Evolutionary conservation across 176 grass and related monocot genomes (phyloP), one percentile per base, ranked within the genome.

Genomic region (Cenchrus purpureus): DNA sequence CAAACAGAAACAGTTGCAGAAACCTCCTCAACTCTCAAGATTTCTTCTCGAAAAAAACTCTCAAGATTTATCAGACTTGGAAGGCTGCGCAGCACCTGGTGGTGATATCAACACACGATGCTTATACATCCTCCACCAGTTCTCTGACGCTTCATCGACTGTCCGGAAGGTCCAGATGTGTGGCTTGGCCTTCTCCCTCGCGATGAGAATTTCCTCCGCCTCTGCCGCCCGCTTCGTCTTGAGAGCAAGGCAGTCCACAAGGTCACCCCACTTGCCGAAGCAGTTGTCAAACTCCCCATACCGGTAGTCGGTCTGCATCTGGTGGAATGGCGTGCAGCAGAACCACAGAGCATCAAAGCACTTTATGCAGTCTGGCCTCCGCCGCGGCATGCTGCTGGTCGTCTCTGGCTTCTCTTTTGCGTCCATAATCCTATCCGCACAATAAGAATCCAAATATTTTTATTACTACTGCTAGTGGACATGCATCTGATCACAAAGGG

Each of bases 271-370:
- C 60, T 96, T 96, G 51, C 88, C 52, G 52, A 95, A 96, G 80
- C 93, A 99, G 84, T 59, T 89, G 84, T 96, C 93, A 46, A 92
- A 96, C 5, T 91, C 88, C n/a, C 93, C 97, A 59, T 80, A 12
- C 76, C 93, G 87, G 84, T 96, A 94, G 68, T 99, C 96, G 65
- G 31, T 56, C 85, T 99, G 90, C 97, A 99, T 92, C 86, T 96
- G 93, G 85, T 96, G 80, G 84, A 86, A 94, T 32, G 97, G 97
- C n/a, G 97, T 92, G 88, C 94, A 95, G 90, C 93, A 98, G 81
- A 95, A 98, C 89, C 89, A 98, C n/a, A 98, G 90, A 9, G 81
- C 80, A 34, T 98, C 93, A 32, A 98, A 98, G 66, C 86, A 95
- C 69, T 98, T 98, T 73, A 87, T 89, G 90, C 93, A 95, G 60